Base-by-base conservation (phyloP, 306 rosid genomes). In the Inga leiocalycina region DNA sequence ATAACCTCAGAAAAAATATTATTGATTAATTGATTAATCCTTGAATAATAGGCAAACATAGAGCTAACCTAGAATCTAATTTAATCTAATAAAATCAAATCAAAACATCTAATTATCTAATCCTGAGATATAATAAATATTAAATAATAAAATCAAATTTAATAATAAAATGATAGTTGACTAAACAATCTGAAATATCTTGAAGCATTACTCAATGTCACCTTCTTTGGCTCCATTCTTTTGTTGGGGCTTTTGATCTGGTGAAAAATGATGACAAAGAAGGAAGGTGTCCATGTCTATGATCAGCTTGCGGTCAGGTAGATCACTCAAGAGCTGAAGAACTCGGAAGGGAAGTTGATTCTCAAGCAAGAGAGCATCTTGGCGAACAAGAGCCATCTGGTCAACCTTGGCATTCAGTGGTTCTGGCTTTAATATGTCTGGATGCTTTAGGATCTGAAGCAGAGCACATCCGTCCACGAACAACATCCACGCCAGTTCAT, bases 391-490 rank as follows among this genome's bases (percentile, higher is more conserved):
- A 4, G 15, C 57, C 13, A 71, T 6, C 8, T 70, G 71, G 10
- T 80, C 83, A 10, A 54, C 5, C 78, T 41, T 54, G 9, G 46
- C 9, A 0, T 17, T 30, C 34, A 80, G 24, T 6, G 7, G 17
- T 5, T 43, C 10, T 5, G 56, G 22, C 0, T 30, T 6, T 15
- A 35, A 54, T 15, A 20, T 16, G 3, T 4, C 34, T 1, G 59
- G 71, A 15, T 57, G 13, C 0, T 44, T 7, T 22, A 80, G 2
- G 30, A 80, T 27, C 30, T 70, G 71, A 16, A 80, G 71, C 11
- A 71, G 32, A 8, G 56, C 49, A 15, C 80, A 57, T 4, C 79
- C 79, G 12, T 75, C 79, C 19, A 56, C n/a, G 39, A 71, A 71
- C 61, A 46, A 30, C 43, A 73, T 75, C 22, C 35, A 20, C 8